Conservation (phyloP, 2,329 filamentous ascomycete genomes). For the Fusarium multiceps region DNA sequence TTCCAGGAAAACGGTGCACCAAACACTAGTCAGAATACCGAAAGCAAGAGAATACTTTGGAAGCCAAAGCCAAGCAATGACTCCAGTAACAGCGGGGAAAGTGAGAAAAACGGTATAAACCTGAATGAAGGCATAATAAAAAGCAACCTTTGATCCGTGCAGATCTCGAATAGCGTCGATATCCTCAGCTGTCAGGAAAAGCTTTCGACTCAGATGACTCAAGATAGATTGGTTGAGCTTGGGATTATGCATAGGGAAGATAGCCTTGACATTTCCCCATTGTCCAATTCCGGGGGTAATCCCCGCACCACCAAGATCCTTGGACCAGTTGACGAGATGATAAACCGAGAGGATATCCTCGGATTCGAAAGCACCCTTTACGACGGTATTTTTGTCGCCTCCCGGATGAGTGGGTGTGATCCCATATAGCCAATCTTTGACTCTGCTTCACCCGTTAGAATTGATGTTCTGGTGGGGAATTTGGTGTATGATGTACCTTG, state of each 20-base stretch:
- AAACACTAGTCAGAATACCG: constrained; percentile 73
- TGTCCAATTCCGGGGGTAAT: constrained; percentile 68
- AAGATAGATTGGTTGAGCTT: constrained; percentile 66
- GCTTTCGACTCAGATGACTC: constrained; percentile 64
- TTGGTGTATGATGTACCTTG: constrained; percentile 58
- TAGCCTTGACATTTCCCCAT: constrained; percentile 69
- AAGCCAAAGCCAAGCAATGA: constrained; percentile 75
- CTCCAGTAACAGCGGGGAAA: constrained; percentile 75
- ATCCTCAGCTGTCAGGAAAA: constrained; percentile 62
- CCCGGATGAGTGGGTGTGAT: constrained; percentile 73
- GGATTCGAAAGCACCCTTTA: constrained; percentile 64
- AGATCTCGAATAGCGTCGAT: constrained; percentile 71
- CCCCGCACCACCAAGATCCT: constrained; percentile 69
- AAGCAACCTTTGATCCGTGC: constrained; percentile 76
- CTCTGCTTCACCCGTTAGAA: constrained; percentile 55
- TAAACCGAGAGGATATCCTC: constrained; percentile 78
- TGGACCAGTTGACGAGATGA: constrained; percentile 71
- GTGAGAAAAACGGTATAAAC: constrained; percentile 77
- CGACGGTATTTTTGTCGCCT: constrained; percentile 62
- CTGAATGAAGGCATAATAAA: constrained; percentile 87
- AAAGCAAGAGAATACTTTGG: constrained; percentile 78
- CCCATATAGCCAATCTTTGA: constrained; percentile 80
- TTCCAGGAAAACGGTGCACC: constrained; percentile 80
- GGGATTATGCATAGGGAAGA: constrained; percentile 73
- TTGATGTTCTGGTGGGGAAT: fast-evolving